Evolutionary conservation across 2,329 filamentous ascomycete genomes (phyloP).

Genomic region (Ophiosphaerella herpotricha): DNA sequence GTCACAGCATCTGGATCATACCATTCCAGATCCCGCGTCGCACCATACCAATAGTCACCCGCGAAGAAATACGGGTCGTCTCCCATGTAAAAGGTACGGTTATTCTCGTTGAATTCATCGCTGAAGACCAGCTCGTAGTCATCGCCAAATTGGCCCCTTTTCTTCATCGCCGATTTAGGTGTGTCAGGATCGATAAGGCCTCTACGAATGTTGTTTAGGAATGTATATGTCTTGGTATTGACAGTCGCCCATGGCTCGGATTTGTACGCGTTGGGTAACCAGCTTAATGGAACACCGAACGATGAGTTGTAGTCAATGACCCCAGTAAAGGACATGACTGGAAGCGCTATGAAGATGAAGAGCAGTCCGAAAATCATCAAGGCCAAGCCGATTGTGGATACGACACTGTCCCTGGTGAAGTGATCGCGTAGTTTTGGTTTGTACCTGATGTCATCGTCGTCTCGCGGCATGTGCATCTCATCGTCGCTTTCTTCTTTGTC

Average conservation of each 20-base stretch:
- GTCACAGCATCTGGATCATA: conserved; percentile 59
- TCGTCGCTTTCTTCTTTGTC: conserved; percentile 60
- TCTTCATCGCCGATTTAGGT: conserved; percentile 51
- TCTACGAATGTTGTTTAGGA: conserved; percentile 54
- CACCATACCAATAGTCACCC: conserved; percentile 60
- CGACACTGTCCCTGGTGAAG: conserved; percentile 50
- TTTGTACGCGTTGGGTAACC: conserved; percentile 41
- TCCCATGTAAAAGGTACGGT: conserved; percentile 61
- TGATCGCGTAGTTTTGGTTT: conserved; percentile 52
- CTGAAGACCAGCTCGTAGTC: conserved; percentile 58
- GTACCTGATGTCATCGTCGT: conserved; percentile 54
- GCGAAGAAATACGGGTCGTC: conserved; percentile 62
- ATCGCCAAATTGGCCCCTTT: conserved; percentile 52
- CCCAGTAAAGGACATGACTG: conserved; percentile 54
- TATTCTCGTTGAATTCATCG: conserved; percentile 60
- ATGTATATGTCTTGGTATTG: conserved; percentile 53
- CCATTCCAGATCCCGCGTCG: conserved; percentile 57
- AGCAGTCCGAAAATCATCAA: conserved; percentile 55
- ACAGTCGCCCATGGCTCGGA: conserved; percentile 52
- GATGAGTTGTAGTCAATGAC: conserved; percentile 46
- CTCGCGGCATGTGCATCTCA: conserved; percentile 58
- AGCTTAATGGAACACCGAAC: conserved; percentile 47
- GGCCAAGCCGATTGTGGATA: conserved; percentile 49
- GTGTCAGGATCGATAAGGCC: conserved; percentile 60
- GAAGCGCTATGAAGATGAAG: conserved; percentile 57